These are phyloP conservation scores for Ceratocystis destructans DNA, from an alignment of 2,329 filamentous ascomycete genomes.

Conservation along the genomic window DNA sequence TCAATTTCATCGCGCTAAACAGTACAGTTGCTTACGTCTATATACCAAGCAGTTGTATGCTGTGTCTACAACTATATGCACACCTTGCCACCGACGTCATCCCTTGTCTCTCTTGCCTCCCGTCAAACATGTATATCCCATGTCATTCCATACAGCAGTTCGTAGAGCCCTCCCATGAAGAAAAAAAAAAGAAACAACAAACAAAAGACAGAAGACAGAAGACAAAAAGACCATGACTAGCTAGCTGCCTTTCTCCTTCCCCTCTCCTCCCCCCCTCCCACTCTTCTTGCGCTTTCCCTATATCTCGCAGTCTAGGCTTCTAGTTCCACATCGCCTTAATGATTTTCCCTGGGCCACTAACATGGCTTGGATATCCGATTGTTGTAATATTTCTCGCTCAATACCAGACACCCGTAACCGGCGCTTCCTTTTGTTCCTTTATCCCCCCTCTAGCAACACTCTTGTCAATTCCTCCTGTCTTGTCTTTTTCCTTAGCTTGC, in stretches of 20 bases:
- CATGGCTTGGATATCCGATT: neutral
- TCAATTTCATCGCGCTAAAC: too few relatives aligned
- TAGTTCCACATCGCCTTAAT: neutral
- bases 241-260: neutral
- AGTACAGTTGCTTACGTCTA: too few relatives aligned
- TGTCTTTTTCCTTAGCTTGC: neutral
- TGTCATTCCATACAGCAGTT: neutral
- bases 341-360: conserved; percentile 4
- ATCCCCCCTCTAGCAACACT: neutral
- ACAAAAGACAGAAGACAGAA: neutral
- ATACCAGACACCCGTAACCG: neutral
- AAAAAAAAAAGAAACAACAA: neutral
- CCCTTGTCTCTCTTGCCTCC: neutral
- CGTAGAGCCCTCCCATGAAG: neutral
- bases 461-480: neutral
- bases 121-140: neutral
- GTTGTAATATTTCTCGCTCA: neutral
- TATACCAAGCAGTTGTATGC: too few relatives aligned
- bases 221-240: neutral
- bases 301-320: neutral
- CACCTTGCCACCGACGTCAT: neutral
- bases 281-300: neutral
- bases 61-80: neutral
- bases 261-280: neutral
- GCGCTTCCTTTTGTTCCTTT: neutral